A percentile compares a stretch with the other conserved stretches of the same genome.
Evolutionary conservation across 2,329 filamentous ascomycete genomes (phyloP).

Genomic region (Phaeosphaeria sp.): DNA sequence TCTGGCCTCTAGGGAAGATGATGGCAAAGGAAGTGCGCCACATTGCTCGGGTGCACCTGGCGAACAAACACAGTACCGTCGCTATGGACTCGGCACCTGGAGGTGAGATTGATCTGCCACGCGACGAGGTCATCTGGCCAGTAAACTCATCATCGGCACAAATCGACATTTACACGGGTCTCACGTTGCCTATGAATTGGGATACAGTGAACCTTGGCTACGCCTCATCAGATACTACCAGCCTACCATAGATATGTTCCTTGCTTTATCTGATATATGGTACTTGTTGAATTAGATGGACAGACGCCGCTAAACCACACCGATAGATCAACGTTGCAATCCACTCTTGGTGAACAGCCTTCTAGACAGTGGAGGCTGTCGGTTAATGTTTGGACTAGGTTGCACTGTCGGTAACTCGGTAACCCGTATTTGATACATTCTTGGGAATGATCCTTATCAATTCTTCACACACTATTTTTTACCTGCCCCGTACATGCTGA

Average conservation of each 20-base stretch:
- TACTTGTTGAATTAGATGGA: not conserved
- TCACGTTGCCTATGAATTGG: constrained; percentile 34
- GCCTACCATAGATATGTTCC: constrained; percentile 4
- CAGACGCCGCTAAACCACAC: not conserved
- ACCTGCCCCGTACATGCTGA: not conserved
- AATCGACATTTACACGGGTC: constrained; percentile 42
- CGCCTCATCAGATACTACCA: constrained; percentile 17
- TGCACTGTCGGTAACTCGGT: not conserved
- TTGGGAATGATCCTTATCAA: not conserved
- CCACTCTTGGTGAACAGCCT: not conserved
- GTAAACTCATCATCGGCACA: constrained; percentile 35
- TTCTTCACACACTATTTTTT: not conserved
- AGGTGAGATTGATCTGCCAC: constrained; percentile 32
- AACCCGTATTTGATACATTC: not conserved
- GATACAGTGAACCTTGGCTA: constrained; percentile 17
- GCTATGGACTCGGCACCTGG: constrained; percentile 15
- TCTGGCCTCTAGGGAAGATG: constrained; percentile 73
- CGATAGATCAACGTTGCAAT: not conserved
- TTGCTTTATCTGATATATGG: not conserved
- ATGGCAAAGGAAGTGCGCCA: constrained; percentile 76
- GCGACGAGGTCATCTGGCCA: constrained; percentile 39
- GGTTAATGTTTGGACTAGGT: not conserved
- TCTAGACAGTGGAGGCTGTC: not conserved
- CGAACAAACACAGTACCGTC: constrained; percentile 13
- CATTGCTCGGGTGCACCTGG: constrained; percentile 72